phyloP scores from a whole-genome alignment of 2,329 filamentous ascomycete species.

The Grosmannia clavigera region DNA sequence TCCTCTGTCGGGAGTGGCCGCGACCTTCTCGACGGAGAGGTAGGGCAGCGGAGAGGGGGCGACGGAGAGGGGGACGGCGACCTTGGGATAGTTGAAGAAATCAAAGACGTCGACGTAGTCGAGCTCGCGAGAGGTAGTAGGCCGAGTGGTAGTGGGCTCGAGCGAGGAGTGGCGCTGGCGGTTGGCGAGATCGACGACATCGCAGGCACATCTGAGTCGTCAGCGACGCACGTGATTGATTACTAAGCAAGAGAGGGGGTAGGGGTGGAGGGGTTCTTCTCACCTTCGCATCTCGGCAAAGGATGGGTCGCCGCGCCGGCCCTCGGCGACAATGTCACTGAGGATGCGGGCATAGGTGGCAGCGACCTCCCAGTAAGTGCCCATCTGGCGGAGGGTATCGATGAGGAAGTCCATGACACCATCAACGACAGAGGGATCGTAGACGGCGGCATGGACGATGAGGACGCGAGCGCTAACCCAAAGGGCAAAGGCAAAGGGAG shows the following conservation, averaged over 20 bases:
- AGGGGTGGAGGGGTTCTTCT: background rate
- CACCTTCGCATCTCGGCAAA: background rate
- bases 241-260: background rate
- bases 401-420: slow-evolving; percentile 75
- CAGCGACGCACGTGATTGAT: background rate
- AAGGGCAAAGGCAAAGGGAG: slow-evolving; percentile 80
- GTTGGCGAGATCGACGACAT: slow-evolving; percentile 78
- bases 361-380: slow-evolving; percentile 74
- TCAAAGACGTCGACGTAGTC: slow-evolving; percentile 88
- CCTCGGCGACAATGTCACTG: slow-evolving; percentile 52
- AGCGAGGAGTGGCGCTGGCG: slow-evolving; percentile 52
- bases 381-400: slow-evolving; percentile 68
- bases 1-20: background rate
- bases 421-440: slow-evolving; percentile 29
- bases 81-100: slow-evolving; percentile 78
- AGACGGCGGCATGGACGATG: slow-evolving; percentile 67
- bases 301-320: background rate
- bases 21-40: background rate
- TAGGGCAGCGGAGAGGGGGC: slow-evolving; percentile 17
- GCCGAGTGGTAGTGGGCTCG: slow-evolving; percentile 48
- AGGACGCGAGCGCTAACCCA: slow-evolving; percentile 84
- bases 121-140: slow-evolving; percentile 66
- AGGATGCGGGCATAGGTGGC: slow-evolving; percentile 70
- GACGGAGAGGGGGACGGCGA: slow-evolving; percentile 25
- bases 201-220: slow-evolving; percentile 44